A percentile compares a stretch with the other conserved stretches of the same genome.
Conservation (phyloP, 495 filamentous ascomycete species). For the Aspergillus carlsbadensis region DNA sequence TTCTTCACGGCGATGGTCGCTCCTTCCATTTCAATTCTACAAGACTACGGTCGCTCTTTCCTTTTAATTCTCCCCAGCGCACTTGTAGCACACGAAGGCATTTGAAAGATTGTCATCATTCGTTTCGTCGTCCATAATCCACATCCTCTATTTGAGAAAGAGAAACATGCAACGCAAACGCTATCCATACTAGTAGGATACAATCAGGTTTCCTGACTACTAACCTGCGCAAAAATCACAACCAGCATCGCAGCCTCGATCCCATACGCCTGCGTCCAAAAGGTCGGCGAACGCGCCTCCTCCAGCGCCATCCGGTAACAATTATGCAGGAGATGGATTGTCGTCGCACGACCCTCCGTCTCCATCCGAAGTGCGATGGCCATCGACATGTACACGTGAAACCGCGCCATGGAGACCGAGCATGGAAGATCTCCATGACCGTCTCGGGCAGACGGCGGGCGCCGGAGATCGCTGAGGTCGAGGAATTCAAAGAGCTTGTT, state of each 20-base stretch:
- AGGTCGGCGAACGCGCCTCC: conserved; percentile 7
- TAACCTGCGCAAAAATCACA: conserved; percentile 11
- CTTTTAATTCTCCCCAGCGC: too few species aligned
- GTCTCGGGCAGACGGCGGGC: too few species aligned
- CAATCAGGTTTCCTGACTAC: not conserved
- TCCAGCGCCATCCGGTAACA: conserved; percentile 18
- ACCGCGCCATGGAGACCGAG: conserved; percentile 12
- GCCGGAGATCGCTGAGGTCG: conserved; percentile 2
- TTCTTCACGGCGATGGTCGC: too few species aligned
- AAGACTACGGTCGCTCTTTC: too few species aligned
- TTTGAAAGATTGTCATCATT: too few species aligned
- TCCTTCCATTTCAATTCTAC: too few species aligned
- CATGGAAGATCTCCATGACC: not conserved
- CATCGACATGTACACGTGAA: conserved; percentile 22
- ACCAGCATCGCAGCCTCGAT: conserved; percentile 12
- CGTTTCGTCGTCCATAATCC: too few species aligned
- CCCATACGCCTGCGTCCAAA: conserved; percentile 12
- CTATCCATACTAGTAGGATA: too few species aligned
- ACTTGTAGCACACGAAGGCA: too few species aligned
- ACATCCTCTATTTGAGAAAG: too few species aligned
- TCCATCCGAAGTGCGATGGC: conserved; percentile 16
- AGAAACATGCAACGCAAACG: too few species aligned
- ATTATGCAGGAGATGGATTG: conserved; percentile 3
- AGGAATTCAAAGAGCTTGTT: conserved; percentile 7
- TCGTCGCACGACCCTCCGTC: not conserved